Percentiles rank a stretch among this genome's conserved stretches.
phyloP scores from a whole-genome alignment of 306 rosid genomes.

The Fragaria nilgerrensis region DNA sequence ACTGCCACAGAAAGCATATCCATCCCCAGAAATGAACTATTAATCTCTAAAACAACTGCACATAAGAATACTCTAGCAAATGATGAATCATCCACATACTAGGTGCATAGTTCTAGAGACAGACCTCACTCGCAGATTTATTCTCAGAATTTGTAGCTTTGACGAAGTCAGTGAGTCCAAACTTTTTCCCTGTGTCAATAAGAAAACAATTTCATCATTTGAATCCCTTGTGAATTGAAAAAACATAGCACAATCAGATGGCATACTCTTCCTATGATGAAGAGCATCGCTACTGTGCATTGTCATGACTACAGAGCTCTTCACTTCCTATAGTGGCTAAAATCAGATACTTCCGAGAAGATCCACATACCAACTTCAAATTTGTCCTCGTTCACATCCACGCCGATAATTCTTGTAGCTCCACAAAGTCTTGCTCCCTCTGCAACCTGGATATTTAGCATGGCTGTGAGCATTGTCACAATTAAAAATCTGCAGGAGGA shows the following conservation, averaged over 20 bases:
- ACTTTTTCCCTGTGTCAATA: constrained; percentile 54
- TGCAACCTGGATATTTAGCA: constrained; percentile 54
- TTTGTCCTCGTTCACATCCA: constrained; percentile 66
- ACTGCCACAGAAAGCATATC: constrained; percentile 29
- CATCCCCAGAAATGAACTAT: neutral
- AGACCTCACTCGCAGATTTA: constrained; percentile 74
- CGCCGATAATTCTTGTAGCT: constrained; percentile 76
- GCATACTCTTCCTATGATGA: neutral
- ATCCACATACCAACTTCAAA: constrained; percentile 57
- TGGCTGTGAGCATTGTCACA: constrained; percentile 5
- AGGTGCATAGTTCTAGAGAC: neutral
- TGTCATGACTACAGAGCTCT: neutral
- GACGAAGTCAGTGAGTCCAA: constrained; percentile 72
- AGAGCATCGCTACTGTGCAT: neutral
- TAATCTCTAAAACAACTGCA: neutral
- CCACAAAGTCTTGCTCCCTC: constrained; percentile 92
- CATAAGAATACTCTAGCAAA: neutral
- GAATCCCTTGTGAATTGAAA: neutral
- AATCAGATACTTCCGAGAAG: neutral
- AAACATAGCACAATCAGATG: neutral
- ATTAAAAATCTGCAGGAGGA: neutral
- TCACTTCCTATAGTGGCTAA: neutral
- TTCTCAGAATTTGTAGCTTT: constrained; percentile 37
- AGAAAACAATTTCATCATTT: neutral
- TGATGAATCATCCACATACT: neutral